phyloP scores from a whole-genome alignment of 305 asterid species.

The Rubia occidens region DNA sequence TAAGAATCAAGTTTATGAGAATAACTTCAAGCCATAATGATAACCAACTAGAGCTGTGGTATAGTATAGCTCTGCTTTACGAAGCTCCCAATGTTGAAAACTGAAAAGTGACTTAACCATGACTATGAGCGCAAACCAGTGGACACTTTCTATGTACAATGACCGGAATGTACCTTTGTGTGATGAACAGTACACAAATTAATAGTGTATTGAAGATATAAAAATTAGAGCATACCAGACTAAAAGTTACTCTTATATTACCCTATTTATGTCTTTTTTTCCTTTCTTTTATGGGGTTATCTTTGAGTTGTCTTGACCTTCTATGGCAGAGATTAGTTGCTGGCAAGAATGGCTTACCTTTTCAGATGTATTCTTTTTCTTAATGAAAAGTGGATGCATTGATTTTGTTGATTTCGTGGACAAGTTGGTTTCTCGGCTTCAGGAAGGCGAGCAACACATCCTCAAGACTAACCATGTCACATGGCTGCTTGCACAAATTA shows the following conservation, averaged over 20 bases:
- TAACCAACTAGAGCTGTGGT: not conserved
- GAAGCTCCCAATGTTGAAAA: not conserved
- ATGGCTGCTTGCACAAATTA: slow-evolving; percentile 92
- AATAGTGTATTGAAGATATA: not conserved
- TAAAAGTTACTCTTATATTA: not conserved
- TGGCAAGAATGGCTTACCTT: slow-evolving; percentile 99
- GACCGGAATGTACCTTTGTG: not conserved
- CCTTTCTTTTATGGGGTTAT: slow-evolving; percentile 12
- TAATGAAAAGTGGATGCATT: slow-evolving; percentile 90
- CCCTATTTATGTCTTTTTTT: not conserved
- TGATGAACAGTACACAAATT: not conserved
- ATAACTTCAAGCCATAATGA: not conserved
- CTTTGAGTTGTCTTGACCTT: slow-evolving; percentile 6
- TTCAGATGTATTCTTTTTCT: slow-evolving; percentile 87
- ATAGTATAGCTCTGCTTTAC: not conserved
- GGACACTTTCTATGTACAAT: not conserved
- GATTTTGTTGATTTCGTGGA: slow-evolving; percentile 95
- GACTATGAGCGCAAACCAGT: not conserved
- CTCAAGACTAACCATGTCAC: slow-evolving; percentile 96
- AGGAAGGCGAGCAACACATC: slow-evolving; percentile 72
- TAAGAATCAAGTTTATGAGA: not conserved
- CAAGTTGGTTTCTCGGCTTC: slow-evolving; percentile 86
- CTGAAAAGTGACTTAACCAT: not conserved
- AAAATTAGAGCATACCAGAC: not conserved
- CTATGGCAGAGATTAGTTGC: slow-evolving; percentile 74